These are phyloP conservation scores for Xylariaceae sp. DNA, from an alignment of 2,329 filamentous ascomycete genomes.

Conservation along the genomic window DNA sequence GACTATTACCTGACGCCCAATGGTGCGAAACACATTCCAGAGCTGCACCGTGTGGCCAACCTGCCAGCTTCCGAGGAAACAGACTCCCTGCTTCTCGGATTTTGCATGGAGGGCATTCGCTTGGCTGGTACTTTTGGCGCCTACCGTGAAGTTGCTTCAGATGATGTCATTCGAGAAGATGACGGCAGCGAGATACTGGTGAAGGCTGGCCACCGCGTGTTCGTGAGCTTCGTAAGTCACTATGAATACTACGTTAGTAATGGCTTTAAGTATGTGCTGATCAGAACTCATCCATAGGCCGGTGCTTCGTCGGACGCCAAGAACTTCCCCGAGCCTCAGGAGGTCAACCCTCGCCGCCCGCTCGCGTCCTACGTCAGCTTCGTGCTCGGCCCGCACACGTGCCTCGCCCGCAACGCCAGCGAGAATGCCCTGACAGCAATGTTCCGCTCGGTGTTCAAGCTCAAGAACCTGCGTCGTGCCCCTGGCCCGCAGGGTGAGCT, in stretches of 20 bases:
- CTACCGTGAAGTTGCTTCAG: conserved; percentile 51
- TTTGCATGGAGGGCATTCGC: conserved; percentile 68
- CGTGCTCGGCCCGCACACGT: conserved; percentile 58
- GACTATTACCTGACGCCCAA: conserved; percentile 66
- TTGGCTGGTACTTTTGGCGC: conserved; percentile 60
- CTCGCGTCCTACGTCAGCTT: conserved; percentile 63
- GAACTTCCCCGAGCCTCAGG: conserved; percentile 58
- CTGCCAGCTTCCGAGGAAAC: conserved; percentile 51
- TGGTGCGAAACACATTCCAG: conserved; percentile 52
- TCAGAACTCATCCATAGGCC: conserved; percentile 25
- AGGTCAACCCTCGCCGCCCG: conserved; percentile 60
- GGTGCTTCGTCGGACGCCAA: conserved; percentile 51
- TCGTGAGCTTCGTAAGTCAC: conserved; percentile 55
- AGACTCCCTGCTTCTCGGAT: conserved; percentile 63
- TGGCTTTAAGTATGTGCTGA: neutral
- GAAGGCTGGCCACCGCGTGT: conserved; percentile 55
- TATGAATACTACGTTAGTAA: conserved; percentile 1
- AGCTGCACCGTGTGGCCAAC: conserved; percentile 58
- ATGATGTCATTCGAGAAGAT: conserved; percentile 46
- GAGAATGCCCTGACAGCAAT: conserved; percentile 63
- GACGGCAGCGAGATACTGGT: conserved; percentile 50
- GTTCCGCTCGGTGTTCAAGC: conserved; percentile 61
- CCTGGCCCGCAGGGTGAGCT: conserved; percentile 62
- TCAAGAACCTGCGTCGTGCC: conserved; percentile 57
- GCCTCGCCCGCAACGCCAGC: conserved; percentile 57